phyloP scores from a whole-genome alignment of 495 filamentous ascomycete genomes.

The Penicillium macrosclerotiorum region DNA sequence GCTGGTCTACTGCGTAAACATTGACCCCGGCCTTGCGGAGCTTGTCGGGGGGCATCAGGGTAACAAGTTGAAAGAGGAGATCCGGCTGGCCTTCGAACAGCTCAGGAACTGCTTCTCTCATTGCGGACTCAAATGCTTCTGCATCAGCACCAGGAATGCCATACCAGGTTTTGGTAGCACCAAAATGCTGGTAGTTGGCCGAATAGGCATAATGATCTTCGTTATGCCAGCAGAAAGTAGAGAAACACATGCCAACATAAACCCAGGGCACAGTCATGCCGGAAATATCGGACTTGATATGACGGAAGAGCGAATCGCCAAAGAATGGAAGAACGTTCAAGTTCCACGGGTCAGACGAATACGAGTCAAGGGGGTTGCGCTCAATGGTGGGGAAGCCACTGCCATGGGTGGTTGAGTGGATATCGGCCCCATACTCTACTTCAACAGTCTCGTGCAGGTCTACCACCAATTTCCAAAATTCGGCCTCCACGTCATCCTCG shows the following conservation, averaged over 20 bases:
- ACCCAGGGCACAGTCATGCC: slow-evolving; percentile 99
- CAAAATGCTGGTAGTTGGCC: slow-evolving; percentile 98
- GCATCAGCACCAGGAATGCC: slow-evolving; percentile 93
- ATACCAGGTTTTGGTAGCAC: slow-evolving; percentile 99
- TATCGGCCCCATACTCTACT: slow-evolving; percentile 97
- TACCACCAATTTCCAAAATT: slow-evolving; percentile 95
- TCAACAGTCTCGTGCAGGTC: slow-evolving; percentile 93
- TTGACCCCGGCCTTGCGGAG: slow-evolving; percentile 91
- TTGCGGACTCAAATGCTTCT: slow-evolving; percentile 90
- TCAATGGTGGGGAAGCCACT: slow-evolving; percentile 97
- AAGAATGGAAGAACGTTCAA: slow-evolving; percentile 90
- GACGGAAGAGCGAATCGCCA: slow-evolving; percentile 87
- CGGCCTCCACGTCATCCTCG: slow-evolving; percentile 93
- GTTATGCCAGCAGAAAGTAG: slow-evolving; percentile 99
- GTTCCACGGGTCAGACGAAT: slow-evolving; percentile 92
- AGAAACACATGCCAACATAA: slow-evolving; percentile 99
- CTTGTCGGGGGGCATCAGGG: slow-evolving; percentile 88
- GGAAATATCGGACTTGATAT: slow-evolving; percentile 98
- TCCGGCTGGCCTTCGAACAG: slow-evolving; percentile 97
- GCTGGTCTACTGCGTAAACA: slow-evolving; percentile 89
- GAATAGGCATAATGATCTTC: slow-evolving; percentile 99
- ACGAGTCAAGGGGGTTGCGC: slow-evolving; percentile 79
- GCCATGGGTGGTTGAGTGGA: slow-evolving; percentile 96
- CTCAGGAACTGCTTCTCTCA: slow-evolving; percentile 92
- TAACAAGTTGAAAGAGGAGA: slow-evolving; percentile 94